Base-by-base conservation (phyloP, 352 stramenopile genomes). In the Phytopythium helicoides region DNA sequence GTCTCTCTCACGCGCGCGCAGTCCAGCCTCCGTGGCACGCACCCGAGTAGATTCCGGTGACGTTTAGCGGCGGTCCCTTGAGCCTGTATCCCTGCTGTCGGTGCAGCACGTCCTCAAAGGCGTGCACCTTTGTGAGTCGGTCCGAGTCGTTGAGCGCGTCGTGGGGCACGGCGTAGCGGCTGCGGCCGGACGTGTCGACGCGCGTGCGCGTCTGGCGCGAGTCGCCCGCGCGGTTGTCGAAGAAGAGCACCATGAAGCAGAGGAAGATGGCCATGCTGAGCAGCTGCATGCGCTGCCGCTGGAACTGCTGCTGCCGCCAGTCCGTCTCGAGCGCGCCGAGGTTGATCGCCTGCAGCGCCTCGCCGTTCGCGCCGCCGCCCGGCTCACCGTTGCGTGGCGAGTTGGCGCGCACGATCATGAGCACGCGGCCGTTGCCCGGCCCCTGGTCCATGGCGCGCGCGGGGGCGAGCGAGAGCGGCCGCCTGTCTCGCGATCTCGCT, bases 231-330 rank as follows among this genome's bases (percentile, higher is more conserved):
- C 76, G 78, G 60, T 88, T 89, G 54, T 93, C 83, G 47, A 93
- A 89, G 61, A 93, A 91, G 23, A 93, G 64, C 45, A 93, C 78
- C 66, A 93, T 83, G 58, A 93, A 93, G 64, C 83, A 93, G 22
- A 93, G 66, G 44, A 93, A 93, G 45, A 93, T 93, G 34, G 83
- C 81, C 76, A 90, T 93, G 49, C 80, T 91, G 7, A 93, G 74
- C 34, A 93, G 74, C 71, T 93, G 83, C 78, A 93, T 89, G 49
- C 83, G 83, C 68, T 90, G 79, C n/a, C 83, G 73, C 63, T 93
- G 83, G 66, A 93, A 89, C 64, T 92, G 81, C 70, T 92, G 81
- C 69, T 92, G 78, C 16, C 81, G 66, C 78, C 78, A 92, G 51
- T 92, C 81, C 23, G 72, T 79, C 62, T 92, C 81, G 70, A 92